Base-by-base conservation (phyloP, 768 basidiomycete genomes). In the Multifurca ochricompacta region DNA sequence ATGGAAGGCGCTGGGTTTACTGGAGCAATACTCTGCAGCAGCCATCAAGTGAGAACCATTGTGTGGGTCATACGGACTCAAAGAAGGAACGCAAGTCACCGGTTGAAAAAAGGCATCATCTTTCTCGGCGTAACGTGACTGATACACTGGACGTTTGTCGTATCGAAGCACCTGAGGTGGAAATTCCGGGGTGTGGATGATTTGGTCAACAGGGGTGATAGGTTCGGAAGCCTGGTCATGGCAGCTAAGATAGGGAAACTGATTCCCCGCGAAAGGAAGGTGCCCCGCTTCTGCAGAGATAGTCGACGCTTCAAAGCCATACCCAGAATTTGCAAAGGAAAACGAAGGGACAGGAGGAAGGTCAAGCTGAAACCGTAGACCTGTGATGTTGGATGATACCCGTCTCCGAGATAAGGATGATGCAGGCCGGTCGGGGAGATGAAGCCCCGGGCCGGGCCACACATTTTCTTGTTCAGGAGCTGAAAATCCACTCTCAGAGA, bases 321-420 rank as follows among this genome's bases (percentile, higher is more conserved):
- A 41, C 62, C 48, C 37, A 60, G 62, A 57, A 27, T 61, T 40
- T 51, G 53, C 45, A 59, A 53, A 32, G 52, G 55, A 39, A 39
- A 19, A 47, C 25, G 51, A 56, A 39, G 54, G 59, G 27, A 27
- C 58, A 41, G 62, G 56, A 50, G 61, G 63, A 13, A 59, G 54
- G 14, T 63, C 63, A 40, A 59, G 37, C 19, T 63, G 66, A 45
- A 62, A 58, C 34, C 50, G 51, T 9, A 66, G 55, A 18, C 49
- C 35, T 41, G 71, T 64, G 39, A 63, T 61, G 21, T 68, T 70
- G 16, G 68, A 65, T 43, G 67, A 56, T 32, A 68, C 59, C 18
- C 65, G 69, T n/a, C 66, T 64, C 52, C 61, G 65, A 19, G 72
- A 68, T 56, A 68, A 63, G 35, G 68, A 69, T 34, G 62, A 55